phyloP scores from a whole-genome alignment of 768 basidiomycete species.

The Boletus patriciae region DNA sequence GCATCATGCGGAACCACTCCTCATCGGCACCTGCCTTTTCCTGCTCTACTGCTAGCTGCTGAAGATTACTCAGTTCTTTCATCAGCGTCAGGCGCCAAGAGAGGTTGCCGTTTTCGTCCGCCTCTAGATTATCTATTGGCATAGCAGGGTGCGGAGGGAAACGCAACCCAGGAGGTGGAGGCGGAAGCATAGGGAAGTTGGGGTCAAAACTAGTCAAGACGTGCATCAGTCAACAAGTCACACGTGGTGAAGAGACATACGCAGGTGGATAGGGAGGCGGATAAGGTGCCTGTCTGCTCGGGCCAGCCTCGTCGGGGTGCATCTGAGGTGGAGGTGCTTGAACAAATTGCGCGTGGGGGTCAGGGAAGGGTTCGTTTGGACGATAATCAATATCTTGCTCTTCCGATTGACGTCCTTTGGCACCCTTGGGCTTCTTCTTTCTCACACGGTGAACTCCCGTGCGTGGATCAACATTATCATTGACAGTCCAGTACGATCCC shows the following conservation, averaged over 20 bases:
- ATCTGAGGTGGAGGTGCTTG: conserved; percentile 49
- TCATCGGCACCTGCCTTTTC: conserved; percentile 78
- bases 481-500: conserved; percentile 91
- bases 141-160: conserved; percentile 57
- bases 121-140: conserved; percentile 68
- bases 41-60: conserved; percentile 76
- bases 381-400: conserved; percentile 69
- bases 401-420: conserved; percentile 49
- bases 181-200: conserved; percentile 64
- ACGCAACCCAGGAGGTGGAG: conserved; percentile 52
- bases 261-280: conserved; percentile 63
- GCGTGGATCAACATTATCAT: conserved; percentile 85
- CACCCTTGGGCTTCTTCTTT: conserved; percentile 77
- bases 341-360: conserved; percentile 56
- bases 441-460: conserved; percentile 87
- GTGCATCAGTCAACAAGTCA: conserved; percentile 1
- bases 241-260: conserved; percentile 27
- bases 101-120: conserved; percentile 77
- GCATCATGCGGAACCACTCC: conserved; percentile 87
- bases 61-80: conserved; percentile 75
- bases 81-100: conserved; percentile 80
- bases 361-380: conserved; percentile 55
- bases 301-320: conserved; percentile 58
- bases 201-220: conserved; percentile 62
- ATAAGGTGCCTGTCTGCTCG: conserved; percentile 58